These are phyloP conservation scores for Butyriboletus appendiculatus DNA, from an alignment of 1,284 basidiomycete genomes.

Conservation along the genomic window DNA sequence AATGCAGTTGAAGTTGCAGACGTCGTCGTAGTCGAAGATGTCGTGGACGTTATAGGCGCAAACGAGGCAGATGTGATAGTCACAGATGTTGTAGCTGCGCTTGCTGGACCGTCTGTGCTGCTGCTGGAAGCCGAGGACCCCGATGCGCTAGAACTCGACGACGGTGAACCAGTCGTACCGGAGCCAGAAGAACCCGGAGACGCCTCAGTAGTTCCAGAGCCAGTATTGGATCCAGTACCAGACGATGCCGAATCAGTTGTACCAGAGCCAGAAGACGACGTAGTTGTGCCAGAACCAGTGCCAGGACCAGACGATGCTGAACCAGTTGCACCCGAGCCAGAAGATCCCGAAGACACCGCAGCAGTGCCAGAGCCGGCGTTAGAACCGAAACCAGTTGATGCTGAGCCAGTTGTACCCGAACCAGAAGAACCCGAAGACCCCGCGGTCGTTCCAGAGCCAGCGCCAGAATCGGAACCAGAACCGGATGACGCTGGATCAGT, in stretches of 20 bases:
- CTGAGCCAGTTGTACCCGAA: background rate
- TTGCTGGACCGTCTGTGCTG: background rate
- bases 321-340: background rate
- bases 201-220: background rate
- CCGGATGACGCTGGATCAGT: background rate
- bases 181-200: constrained; percentile 1
- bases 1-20: background rate
- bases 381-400: background rate
- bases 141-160: background rate
- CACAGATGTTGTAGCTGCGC: background rate
- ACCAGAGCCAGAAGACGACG: too few species aligned
- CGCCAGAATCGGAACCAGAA: too few species aligned
- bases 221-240: background rate
- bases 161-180: background rate
- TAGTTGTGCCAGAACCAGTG: too few species aligned
- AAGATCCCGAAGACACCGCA: background rate
- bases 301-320: background rate
- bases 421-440: too few species aligned
- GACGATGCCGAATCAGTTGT: too few species aligned
- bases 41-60: background rate
- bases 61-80: background rate
- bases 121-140: background rate
- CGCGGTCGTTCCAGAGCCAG: too few species aligned
- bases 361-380: background rate
- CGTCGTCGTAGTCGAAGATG: background rate